Evolutionary conservation across 164 flowering plant genomes (phyloP).

Genomic region (Paratinospora sagittata): DNA sequence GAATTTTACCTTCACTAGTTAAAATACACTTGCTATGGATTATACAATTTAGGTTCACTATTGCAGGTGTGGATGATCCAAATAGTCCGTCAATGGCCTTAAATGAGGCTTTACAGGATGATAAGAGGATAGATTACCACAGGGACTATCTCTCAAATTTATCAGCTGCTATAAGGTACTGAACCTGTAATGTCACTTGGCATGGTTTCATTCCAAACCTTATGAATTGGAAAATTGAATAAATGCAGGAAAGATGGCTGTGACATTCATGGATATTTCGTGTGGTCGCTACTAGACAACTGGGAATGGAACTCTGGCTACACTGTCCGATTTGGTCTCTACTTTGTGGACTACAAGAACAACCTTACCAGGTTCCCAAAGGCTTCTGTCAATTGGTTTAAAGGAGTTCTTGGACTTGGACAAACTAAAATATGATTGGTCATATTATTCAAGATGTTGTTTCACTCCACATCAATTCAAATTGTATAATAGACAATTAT

Average conservation of each 20-base stretch:
- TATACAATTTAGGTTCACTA: not conserved
- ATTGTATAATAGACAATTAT: not conserved
- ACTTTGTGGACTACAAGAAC: slow-evolving; percentile 72
- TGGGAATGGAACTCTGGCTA: slow-evolving; percentile 95
- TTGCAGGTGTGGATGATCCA: slow-evolving; percentile 82
- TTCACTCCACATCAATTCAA: not conserved
- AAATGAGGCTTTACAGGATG: slow-evolving; percentile 55
- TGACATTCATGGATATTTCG: slow-evolving; percentile 68
- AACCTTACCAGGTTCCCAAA: slow-evolving; percentile 91
- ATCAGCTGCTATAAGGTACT: slow-evolving; percentile 72
- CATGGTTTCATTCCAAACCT: not conserved
- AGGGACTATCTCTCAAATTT: slow-evolving; percentile 77
- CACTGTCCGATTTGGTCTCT: slow-evolving; percentile 75
- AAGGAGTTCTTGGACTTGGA: slow-evolving; percentile 33
- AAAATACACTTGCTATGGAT: not conserved
- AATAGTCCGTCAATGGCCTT: slow-evolving; percentile 34
- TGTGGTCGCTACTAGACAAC: slow-evolving; percentile 91
- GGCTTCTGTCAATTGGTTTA: slow-evolving; percentile 69
- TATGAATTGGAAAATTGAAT: slow-evolving; percentile 1
- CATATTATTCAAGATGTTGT: not conserved
- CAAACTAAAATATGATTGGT: not conserved
- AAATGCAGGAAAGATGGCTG: slow-evolving; percentile 72
- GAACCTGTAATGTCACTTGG: not conserved
- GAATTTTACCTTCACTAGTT: not conserved
- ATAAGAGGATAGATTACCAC: slow-evolving; percentile 71